Conservation (phyloP, 441 rosid genomes). For the Erodium chrysanthum region DNA sequence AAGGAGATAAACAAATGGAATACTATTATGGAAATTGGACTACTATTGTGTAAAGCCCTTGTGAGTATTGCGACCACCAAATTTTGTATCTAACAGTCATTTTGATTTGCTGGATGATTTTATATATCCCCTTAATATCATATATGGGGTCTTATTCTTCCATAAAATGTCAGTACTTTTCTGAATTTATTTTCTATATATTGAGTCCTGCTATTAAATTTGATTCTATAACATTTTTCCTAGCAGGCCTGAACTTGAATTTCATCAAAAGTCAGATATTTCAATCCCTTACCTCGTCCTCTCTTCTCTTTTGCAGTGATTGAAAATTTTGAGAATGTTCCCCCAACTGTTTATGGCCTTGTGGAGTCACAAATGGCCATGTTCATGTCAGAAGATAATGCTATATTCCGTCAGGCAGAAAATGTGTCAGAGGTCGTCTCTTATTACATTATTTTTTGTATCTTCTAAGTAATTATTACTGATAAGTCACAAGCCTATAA, state of each 20-base stretch:
- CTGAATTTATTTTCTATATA: not conserved
- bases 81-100: too few relatives aligned
- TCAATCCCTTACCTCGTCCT: conserved; percentile 1
- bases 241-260: not conserved
- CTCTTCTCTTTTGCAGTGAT: conserved; percentile 39
- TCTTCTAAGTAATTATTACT: not conserved
- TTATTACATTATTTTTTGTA: conserved; percentile 7
- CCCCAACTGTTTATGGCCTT: conserved; percentile 68
- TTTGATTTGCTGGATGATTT: too few relatives aligned
- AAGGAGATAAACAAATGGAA: too few relatives aligned
- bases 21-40: too few relatives aligned
- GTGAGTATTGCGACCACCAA: too few relatives aligned
- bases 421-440: conserved; percentile 52
- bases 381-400: conserved; percentile 86
- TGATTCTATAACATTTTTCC: not conserved
- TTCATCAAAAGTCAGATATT: conserved; percentile 11
- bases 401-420: conserved; percentile 49
- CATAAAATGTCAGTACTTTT: too few relatives aligned
- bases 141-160: too few relatives aligned
- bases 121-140: too few relatives aligned
- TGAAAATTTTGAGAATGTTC: conserved; percentile 72
- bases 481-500: not conserved
- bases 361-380: conserved; percentile 68
- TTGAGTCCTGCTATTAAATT: not conserved
- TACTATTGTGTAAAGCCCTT: too few relatives aligned